Conservation (phyloP, 441 rosid species). For the Pelargonium citronellum region DNA sequence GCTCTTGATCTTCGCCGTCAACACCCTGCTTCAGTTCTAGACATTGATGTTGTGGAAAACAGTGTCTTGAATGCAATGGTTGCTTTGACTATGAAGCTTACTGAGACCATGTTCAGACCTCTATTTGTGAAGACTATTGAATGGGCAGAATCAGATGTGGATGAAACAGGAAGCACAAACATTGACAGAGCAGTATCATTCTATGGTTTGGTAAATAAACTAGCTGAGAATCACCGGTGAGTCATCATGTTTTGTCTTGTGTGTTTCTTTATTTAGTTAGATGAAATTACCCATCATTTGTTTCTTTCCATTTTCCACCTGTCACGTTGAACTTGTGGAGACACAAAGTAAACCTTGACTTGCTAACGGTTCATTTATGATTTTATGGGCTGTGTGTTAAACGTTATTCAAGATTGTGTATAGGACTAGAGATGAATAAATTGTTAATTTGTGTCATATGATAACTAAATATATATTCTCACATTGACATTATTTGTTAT, state of each 20-base stretch:
- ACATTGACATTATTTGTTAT: neutral
- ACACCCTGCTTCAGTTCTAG: constrained; percentile 47
- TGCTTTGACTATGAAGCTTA: constrained; percentile 83
- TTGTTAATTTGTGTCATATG: no score
- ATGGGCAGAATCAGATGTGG: constrained; percentile 74
- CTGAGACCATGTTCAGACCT: constrained; percentile 90
- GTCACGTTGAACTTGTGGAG: no score
- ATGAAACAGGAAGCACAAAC: constrained; percentile 40
- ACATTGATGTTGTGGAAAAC: constrained; percentile 60
- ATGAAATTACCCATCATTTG: neutral
- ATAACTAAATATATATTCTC: no score
- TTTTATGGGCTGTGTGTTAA: neutral
- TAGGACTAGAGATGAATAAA: neutral
- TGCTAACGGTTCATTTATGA: no score
- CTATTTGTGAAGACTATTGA: constrained; percentile 73
- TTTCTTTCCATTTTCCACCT: neutral
- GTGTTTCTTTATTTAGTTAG: neutral
- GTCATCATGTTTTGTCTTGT: constrained; percentile 13
- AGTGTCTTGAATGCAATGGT: constrained; percentile 55
- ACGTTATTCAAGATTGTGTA: neutral
- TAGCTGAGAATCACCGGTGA: constrained; percentile 84
- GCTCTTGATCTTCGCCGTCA: constrained; percentile 87
- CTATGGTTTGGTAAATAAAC: constrained; percentile 66
- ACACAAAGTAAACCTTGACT: no score
- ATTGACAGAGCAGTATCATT: constrained; percentile 70